Evolutionary conservation across 2,329 filamentous ascomycete genomes (phyloP).

Genomic region (Hymenoscyphus linearis): DNA sequence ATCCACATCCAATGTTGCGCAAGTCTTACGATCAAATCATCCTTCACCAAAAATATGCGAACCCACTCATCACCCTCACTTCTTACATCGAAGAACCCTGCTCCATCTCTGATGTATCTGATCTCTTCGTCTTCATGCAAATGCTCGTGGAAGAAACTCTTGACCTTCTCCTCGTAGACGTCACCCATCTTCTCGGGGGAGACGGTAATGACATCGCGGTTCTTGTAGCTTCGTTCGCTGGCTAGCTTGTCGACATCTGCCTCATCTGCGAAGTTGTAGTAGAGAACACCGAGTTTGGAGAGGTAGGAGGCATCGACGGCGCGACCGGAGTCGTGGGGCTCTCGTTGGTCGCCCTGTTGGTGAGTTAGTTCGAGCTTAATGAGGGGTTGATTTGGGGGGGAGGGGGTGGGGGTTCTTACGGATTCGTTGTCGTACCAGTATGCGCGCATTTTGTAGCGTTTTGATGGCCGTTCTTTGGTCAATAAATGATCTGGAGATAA

Average conservation of each 20-base stretch:
- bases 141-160: conserved; percentile 90
- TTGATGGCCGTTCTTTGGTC: neutral
- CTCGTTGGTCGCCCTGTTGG: conserved; percentile 82
- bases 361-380: conserved; percentile 11
- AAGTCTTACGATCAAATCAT: conserved; percentile 63
- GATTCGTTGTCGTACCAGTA: conserved; percentile 66
- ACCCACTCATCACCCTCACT: conserved; percentile 83
- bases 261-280: conserved; percentile 62
- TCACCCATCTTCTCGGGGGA: conserved; percentile 81
- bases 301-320: conserved; percentile 62
- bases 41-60: conserved; percentile 74
- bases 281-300: conserved; percentile 70
- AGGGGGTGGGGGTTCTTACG: conserved; percentile 42
- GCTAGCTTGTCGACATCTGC: conserved; percentile 70
- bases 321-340: conserved; percentile 80
- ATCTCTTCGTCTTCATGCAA: conserved; percentile 99
- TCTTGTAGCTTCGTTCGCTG: conserved; percentile 74
- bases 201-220: conserved; percentile 88
- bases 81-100: conserved; percentile 90
- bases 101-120: conserved; percentile 81
- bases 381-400: conserved; percentile 7
- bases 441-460: conserved; percentile 52
- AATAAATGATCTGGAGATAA: neutral
- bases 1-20: neutral
- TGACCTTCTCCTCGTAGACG: conserved; percentile 88